These are phyloP conservation scores for Psidium guajava DNA, from an alignment of 345 rosid species.

Conservation along the genomic window DNA sequence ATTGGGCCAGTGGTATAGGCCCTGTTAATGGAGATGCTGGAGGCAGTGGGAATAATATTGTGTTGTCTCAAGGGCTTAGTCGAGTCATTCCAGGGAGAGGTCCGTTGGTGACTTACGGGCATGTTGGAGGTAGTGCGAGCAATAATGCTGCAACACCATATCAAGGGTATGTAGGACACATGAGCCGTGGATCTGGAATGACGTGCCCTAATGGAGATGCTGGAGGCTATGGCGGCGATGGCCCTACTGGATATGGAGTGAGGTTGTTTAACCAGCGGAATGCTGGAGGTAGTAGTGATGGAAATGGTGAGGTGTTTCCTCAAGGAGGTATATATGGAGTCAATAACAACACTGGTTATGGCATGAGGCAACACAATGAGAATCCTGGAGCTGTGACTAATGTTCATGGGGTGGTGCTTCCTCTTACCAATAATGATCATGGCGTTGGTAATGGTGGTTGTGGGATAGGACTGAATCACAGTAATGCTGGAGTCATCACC, in stretches of 20 bases:
- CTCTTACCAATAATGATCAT: not conserved
- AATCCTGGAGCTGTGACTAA: not conserved
- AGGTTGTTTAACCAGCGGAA: not conserved
- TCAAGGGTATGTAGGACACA: not conserved
- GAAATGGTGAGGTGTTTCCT: not conserved
- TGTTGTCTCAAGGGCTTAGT: not conserved
- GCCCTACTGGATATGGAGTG: not conserved
- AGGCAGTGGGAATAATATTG: not conserved
- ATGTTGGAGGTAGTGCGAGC: not conserved
- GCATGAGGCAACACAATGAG: not conserved
- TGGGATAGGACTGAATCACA: not conserved
- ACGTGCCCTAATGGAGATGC: not conserved
- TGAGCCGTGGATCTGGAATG: not conserved
- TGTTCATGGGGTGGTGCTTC: not conserved
- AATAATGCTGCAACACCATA: constrained; percentile 2
- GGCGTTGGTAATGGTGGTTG: not conserved
- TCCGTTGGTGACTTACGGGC: not conserved
- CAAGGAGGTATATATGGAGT: not conserved
- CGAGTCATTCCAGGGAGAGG: not conserved
- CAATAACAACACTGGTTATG: not conserved
- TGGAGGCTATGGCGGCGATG: not conserved
- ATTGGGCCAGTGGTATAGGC: not conserved
- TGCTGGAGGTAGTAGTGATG: not conserved
- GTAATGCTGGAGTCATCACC: not conserved
- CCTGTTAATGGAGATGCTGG: constrained; percentile 2